These are phyloP conservation scores for Rhizomucor pusillus DNA, from an alignment of 371 early-diverging fungal genomes.

Conservation along the genomic window DNA sequence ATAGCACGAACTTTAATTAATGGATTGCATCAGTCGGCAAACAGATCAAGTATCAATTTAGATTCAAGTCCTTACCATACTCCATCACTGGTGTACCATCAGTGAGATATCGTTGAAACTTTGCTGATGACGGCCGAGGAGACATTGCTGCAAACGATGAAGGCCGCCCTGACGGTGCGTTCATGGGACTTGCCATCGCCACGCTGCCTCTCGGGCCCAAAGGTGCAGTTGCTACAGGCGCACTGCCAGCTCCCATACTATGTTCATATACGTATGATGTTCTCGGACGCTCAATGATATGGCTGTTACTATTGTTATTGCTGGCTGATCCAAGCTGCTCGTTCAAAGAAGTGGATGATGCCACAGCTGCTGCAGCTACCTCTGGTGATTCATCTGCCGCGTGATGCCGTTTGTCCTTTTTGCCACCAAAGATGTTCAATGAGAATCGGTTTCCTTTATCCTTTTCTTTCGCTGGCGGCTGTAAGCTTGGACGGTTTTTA, in stretches of 20 bases:
- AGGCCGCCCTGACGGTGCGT: not conserved
- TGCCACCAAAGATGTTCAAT: constrained; percentile 16
- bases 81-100: constrained; percentile 17
- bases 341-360: constrained; percentile 1
- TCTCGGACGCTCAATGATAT: not conserved
- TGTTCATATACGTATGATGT: not conserved
- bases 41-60: not conserved
- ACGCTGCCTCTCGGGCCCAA: not conserved
- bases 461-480: constrained; percentile 3
- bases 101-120: not conserved
- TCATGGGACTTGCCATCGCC: not conserved
- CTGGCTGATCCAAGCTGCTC: no score
- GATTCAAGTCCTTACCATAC: constrained; percentile 9
- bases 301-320: constrained; percentile 1
- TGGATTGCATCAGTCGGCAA: not conserved
- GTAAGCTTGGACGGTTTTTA: not conserved
- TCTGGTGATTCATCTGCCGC: constrained; percentile 13
- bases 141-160: not conserved
- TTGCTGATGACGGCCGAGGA: not conserved
- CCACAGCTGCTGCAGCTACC: not conserved
- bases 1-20: constrained; percentile 17
- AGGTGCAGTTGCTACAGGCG: constrained; percentile 1
- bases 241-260: not conserved
- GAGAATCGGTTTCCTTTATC: constrained; percentile 18
- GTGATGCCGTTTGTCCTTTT: constrained; percentile 22